phyloP scores from a whole-genome alignment of 176 grass and related monocot genomes.

The Sorghum bicolor region Sorghum_bicolor_NCBIv3 NC_012875.2:55706001-55706500 shows the following conservation, averaged over 20 bases:
- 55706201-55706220: background rate
- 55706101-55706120: slow-evolving; percentile 73
- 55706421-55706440: slow-evolving; percentile 83
- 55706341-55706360: background rate
- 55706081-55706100: slow-evolving; percentile 93
- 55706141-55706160: slow-evolving; percentile 55
- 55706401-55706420: slow-evolving; percentile 77
- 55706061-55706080: slow-evolving; percentile 81
- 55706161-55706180: slow-evolving; percentile 3
- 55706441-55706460: slow-evolving; percentile 67
- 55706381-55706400: slow-evolving; percentile 52
- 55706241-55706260: slow-evolving; percentile 4
- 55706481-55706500: slow-evolving; percentile 91
- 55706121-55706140: slow-evolving; percentile 87
- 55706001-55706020: background rate
- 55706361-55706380: slow-evolving; percentile 38
- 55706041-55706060: background rate
- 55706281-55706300: background rate
- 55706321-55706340: background rate
- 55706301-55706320: background rate
- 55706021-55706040: background rate
- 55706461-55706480: slow-evolving; percentile 70
- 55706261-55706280: slow-evolving; percentile 8
- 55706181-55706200: background rate
- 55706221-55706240: slow-evolving; percentile 21